phyloP scores from a whole-genome alignment of 768 basidiomycete genomes.

The Mycena epipterygia region DNA sequence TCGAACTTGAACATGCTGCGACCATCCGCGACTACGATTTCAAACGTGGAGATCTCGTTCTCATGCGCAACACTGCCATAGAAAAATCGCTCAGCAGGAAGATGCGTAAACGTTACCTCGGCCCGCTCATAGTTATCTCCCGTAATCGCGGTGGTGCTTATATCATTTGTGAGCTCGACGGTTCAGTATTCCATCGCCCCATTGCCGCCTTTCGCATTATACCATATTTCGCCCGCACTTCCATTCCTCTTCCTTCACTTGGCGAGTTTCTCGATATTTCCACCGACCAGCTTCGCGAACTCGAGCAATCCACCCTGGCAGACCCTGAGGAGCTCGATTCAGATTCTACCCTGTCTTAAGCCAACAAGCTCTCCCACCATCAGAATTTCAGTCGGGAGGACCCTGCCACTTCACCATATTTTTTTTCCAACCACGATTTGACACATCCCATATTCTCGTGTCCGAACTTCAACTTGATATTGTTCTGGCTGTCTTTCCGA shows the following conservation, averaged over 20 bases:
- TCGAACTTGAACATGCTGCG: slow-evolving; percentile 36
- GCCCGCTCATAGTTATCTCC: slow-evolving; percentile 48
- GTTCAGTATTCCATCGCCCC: slow-evolving; percentile 16
- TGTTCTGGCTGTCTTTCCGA: neutral
- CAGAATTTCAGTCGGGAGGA: slow-evolving; percentile 6
- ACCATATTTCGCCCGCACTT: slow-evolving; percentile 38
- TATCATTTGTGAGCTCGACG: slow-evolving; percentile 15
- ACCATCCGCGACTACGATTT: slow-evolving; percentile 46
- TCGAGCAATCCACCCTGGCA: neutral
- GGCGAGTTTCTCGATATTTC: slow-evolving; percentile 35
- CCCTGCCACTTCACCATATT: neutral
- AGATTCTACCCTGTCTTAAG: neutral
- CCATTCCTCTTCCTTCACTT: slow-evolving; percentile 25
- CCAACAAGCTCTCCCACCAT: neutral
- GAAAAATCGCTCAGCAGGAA: slow-evolving; percentile 46
- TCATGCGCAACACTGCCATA: no score
- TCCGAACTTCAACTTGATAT: slow-evolving; percentile 6
- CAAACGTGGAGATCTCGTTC: slow-evolving; percentile 46
- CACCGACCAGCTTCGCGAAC: slow-evolving; percentile 8
- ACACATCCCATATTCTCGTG: neutral
- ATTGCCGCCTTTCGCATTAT: slow-evolving; percentile 43
- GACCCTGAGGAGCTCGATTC: slow-evolving; percentile 5
- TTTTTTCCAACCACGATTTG: neutral
- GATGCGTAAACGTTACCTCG: slow-evolving; percentile 44
- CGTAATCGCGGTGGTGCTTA: slow-evolving; percentile 43